Base-by-base conservation (phyloP, 805 yeast genomes). In the Wickerhamomyces pijperi region DNA sequence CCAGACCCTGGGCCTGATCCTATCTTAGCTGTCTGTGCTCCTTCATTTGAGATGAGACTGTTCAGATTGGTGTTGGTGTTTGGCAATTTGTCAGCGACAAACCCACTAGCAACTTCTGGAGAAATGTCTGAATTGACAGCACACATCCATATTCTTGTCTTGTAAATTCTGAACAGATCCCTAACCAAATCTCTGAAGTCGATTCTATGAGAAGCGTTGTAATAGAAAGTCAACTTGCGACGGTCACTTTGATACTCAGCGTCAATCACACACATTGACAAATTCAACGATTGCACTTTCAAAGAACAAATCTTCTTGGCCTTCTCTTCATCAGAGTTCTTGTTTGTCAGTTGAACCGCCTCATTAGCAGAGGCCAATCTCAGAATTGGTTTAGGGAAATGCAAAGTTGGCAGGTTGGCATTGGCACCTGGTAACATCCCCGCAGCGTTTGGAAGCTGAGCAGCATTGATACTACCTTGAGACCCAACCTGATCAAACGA, bases 211-310 rank as follows among this genome's bases (percentile, higher is more conserved):
- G 74, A 67, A 51, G 81, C 73, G 37, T 66, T 69, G 51, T 79
- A 80, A 57, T 82, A 82, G 47, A 82, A 78, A 8, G 82, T 82
- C 47, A 82, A 64, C 50, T 83, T 83, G 50, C 81, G 77, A 42
- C 83, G 71, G 56, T 83, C 94, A 60, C 79, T 82, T 59, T 83
- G 94, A 56, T 79, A 82, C 55, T 83, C 94, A 2, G 85, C 82
- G 55, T 82, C 84, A 47, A 82, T 68, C 38, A 83, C 71, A 46
- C 73, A 72, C 67, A 83, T 61, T 12, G 42, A 35, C 17, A 49
- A 38, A 1, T 41, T 42, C 18, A 48, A 44, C 13, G 47, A 39
- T 31, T 49, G 49, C n/a, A 53, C 37, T 35, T 52, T 53, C 8
- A 52, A 36, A 3, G 49, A 37, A 40, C 58, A 52, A 21, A 53